Evolutionary conservation across 352 stramenopile species (phyloP).

Genomic region (Lagenidium sp.): DNA sequence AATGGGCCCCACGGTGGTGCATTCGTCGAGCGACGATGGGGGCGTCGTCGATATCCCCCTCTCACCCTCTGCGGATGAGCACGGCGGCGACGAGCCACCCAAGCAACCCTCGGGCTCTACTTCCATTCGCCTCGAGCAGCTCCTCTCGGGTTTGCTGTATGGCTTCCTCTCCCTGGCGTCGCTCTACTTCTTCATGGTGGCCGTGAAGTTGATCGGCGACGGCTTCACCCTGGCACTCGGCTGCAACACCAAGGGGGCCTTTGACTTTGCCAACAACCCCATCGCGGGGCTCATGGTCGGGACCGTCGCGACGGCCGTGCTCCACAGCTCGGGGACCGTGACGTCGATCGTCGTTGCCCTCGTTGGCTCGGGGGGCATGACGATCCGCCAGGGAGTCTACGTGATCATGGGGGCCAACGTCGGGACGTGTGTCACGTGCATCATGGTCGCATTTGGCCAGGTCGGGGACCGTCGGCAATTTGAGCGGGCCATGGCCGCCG

Average conservation of each 20-base stretch:
- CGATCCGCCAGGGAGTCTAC: constrained; percentile 52
- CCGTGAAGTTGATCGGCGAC: constrained; percentile 23
- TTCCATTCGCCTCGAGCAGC: no score
- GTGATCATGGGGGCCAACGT: constrained; percentile 81
- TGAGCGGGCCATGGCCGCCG: constrained; percentile 17
- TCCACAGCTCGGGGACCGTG: constrained; percentile 32
- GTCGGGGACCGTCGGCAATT: constrained; percentile 37
- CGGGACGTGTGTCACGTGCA: constrained; percentile 60
- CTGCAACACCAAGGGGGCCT: constrained; percentile 20
- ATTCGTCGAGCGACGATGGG: no score
- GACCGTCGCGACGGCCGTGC: constrained; percentile 25
- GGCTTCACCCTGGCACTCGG: constrained; percentile 26
- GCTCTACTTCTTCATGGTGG: constrained; percentile 38
- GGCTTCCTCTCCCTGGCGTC: constrained; percentile 3
- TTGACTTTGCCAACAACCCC: constrained; percentile 23
- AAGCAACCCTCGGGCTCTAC: no score
- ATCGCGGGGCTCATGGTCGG: constrained; percentile 28
- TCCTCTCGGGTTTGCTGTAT: no score
- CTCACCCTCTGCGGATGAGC: no score
- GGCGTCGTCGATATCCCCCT: no score
- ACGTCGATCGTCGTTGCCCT: constrained; percentile 37
- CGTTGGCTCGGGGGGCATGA: constrained; percentile 27
- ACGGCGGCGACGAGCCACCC: no score
- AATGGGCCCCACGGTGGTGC: no score
- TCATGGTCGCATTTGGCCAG: constrained; percentile 67